Base-by-base conservation (phyloP, 371 early-diverging fungal genomes). In the Rhizomucor miehei region DNA sequence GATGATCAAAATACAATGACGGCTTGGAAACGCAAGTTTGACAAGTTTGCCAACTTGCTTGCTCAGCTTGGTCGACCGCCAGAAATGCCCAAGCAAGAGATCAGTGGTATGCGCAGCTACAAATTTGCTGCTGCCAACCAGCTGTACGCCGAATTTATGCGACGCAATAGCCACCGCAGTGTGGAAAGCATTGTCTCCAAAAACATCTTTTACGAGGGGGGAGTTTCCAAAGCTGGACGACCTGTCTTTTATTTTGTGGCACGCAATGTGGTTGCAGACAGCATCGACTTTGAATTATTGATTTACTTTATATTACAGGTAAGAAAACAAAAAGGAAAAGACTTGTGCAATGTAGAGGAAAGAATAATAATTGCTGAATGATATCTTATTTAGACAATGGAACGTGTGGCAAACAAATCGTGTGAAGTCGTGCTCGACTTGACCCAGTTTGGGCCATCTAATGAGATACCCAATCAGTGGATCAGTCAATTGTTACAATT, bases 211-310 rank as follows among this genome's bases (percentile, higher is more conserved):
- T 95, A 90, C 52, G 90, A 90, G 57, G 89, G 87, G 14, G 92
- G 91, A 5, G 56, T 79, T 1, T 91, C 92, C 17, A 89, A 88
- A 59, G 88, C 82, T 24, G 77, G 84, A 10, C 76, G 89, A 48
- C 90, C 90, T 0, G 90, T 95, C 10, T 79, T 93, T 48, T 95
- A 94, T 67, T 88, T 85, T 61, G 89, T 95, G 50, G 75, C 87
- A 25, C 81, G 94, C 44, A 79, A 91, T 36, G 64, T 95, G 23
- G 72, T 82, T 52, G 74, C 87, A 39, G 90, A 93, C 35, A 79
- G 77, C 38, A 77, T 90, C 39, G 94, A 95, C 71, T 89, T 94
- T 72, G 93, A 94, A 25, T 63, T 91, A 14, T 67, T 93, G 35
- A 84, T 87, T 56, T 81, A 86, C 57, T 84, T 85, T 51, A 68